Percentiles rank a stretch among this genome's conserved stretches.
These are phyloP conservation scores for Kalaharituber pfeilii DNA, from an alignment of 2,329 filamentous ascomycete genomes.

Conservation along the genomic window DNA sequence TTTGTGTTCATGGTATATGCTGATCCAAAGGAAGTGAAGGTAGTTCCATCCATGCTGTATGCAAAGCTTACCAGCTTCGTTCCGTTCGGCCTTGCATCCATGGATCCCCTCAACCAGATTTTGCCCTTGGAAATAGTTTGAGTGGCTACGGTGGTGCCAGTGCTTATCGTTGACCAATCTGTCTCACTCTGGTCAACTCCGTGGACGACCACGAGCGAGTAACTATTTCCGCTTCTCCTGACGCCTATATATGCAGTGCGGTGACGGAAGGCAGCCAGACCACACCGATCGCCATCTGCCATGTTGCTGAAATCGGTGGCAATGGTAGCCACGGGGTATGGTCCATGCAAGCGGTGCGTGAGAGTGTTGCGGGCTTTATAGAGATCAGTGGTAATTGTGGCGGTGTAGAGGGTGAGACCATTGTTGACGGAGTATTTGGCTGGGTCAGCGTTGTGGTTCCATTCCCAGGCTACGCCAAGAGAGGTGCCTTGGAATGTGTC, in stretches of 20 bases:
- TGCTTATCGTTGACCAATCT: too few relatives aligned
- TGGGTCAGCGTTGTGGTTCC: conserved; percentile 44
- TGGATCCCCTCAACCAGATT: too few relatives aligned
- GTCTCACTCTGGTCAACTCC: too few relatives aligned
- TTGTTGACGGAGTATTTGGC: conserved; percentile 31
- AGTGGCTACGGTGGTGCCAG: too few relatives aligned
- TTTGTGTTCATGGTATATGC: too few relatives aligned
- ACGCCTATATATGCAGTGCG: conserved; percentile 38
- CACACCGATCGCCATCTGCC: conserved; percentile 36
- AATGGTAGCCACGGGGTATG: conserved; percentile 35
- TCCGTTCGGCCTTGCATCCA: too few relatives aligned
- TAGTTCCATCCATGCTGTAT: too few relatives aligned
- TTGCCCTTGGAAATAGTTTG: too few relatives aligned
- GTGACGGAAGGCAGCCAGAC: conserved; percentile 38
- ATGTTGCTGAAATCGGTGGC: conserved; percentile 34
- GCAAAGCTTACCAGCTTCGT: too few relatives aligned
- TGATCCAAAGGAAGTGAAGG: too few relatives aligned
- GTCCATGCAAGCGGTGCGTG: conserved; percentile 37
- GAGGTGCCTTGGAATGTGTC: conserved; percentile 32
- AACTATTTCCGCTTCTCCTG: conserved; percentile 25
- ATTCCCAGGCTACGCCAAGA: conserved; percentile 38
- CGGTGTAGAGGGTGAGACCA: conserved; percentile 23
- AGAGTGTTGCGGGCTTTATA: conserved; percentile 33
- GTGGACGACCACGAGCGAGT: too few relatives aligned
- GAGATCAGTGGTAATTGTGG: conserved; percentile 10